phyloP scores from a whole-genome alignment of 306 rosid species.

The Trichosanthes cucumerina region DNA sequence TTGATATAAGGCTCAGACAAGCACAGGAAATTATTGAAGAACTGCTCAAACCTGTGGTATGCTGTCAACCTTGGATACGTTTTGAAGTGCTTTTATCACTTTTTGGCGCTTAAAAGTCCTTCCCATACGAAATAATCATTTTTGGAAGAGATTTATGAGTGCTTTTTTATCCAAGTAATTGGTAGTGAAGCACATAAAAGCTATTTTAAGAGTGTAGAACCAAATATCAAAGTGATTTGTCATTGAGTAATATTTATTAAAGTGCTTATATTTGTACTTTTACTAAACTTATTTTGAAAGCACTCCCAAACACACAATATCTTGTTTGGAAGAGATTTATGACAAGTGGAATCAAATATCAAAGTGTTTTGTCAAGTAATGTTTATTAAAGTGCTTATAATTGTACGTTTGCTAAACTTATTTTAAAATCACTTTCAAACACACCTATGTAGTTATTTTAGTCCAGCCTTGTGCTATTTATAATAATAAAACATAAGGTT shows the following conservation, averaged over 20 bases:
- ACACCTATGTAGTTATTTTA: background rate
- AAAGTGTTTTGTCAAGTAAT: background rate
- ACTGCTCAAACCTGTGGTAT: slow-evolving; percentile 94
- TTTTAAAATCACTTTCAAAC: background rate
- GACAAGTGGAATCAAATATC: background rate
- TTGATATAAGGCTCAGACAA: slow-evolving; percentile 82
- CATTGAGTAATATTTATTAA: background rate
- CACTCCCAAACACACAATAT: no score
- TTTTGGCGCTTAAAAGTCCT: background rate
- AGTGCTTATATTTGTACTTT: background rate
- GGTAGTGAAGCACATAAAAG: background rate
- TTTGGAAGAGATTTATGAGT: background rate
- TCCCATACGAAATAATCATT: background rate
- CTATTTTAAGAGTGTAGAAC: background rate
- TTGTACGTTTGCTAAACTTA: background rate
- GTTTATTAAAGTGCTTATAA: background rate
- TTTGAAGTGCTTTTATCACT: background rate
- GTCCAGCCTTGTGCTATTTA: background rate
- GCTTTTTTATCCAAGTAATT: background rate
- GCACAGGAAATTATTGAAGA: slow-evolving; percentile 95
- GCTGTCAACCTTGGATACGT: background rate
- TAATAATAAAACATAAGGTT: background rate
- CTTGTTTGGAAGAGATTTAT: no score
- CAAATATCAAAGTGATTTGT: background rate
- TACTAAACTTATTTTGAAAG: background rate